Percentiles rank a stretch among this genome's conserved stretches.
phyloP scores from a whole-genome alignment of 257 asterid species.

The Sherardia arvensis region DNA sequence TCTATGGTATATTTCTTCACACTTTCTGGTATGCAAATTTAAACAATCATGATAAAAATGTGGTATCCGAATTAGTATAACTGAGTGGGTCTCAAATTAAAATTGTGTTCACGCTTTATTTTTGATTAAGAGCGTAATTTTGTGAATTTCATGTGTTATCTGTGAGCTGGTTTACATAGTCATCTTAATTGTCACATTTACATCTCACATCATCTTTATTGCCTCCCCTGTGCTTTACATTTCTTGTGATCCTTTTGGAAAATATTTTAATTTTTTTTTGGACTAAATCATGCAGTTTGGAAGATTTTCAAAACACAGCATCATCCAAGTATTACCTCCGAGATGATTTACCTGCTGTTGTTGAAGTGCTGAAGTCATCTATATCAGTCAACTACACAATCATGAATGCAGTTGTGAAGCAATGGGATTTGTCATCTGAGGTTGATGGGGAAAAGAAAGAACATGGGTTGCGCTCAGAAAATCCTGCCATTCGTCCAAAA shows the following conservation, averaged over 20 bases:
- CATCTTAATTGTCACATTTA: neutral
- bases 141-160: neutral
- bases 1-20: too few relatives aligned
- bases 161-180: neutral
- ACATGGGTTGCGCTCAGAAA: constrained; percentile 21
- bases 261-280: neutral
- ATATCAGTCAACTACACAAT: constrained; percentile 32
- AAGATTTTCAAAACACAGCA: constrained; percentile 37
- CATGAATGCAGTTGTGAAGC: constrained; percentile 38
- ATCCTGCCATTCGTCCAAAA: constrained; percentile 21
- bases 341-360: constrained; percentile 48
- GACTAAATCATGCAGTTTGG: constrained; percentile 50
- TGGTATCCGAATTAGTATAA: neutral
- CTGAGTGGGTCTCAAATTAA: neutral
- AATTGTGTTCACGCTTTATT: neutral
- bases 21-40: too few relatives aligned
- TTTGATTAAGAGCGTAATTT: neutral
- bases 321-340: constrained; percentile 48
- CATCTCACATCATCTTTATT: neutral
- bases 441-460: constrained; percentile 36
- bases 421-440: constrained; percentile 44
- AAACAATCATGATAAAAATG: neutral
- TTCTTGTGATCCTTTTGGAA: neutral
- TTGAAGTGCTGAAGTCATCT: constrained; percentile 55
- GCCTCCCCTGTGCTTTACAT: neutral